Percentiles rank a stretch among this genome's conserved stretches.
phyloP scores from a whole-genome alignment of 2,329 filamentous ascomycete genomes.

The Ceratocystis destructans region DNA sequence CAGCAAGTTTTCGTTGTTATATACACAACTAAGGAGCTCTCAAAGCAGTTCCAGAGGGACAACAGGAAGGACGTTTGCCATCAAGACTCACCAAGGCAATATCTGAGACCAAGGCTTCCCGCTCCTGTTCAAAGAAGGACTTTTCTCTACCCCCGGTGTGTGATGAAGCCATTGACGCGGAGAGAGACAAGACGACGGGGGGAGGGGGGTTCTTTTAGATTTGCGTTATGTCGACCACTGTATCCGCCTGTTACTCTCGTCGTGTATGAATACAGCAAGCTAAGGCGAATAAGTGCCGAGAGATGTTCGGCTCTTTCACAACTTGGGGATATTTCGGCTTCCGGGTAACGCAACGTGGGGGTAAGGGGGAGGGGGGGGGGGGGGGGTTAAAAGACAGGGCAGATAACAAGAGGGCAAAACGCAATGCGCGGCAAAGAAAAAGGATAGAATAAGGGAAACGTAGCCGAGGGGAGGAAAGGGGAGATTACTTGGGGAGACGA shows the following conservation, averaged over 20 bases:
- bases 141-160: slow-evolving; percentile 29
- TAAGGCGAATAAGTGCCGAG: too few species aligned
- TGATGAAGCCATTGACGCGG: slow-evolving; percentile 6
- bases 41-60: background rate
- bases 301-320: background rate
- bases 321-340: background rate
- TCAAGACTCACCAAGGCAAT: slow-evolving; percentile 48
- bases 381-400: background rate
- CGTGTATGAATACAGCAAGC: too few species aligned
- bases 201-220: background rate
- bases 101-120: slow-evolving; percentile 55
- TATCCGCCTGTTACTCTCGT: too few species aligned
- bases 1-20: background rate
- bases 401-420: background rate
- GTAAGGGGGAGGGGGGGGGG: too few species aligned
- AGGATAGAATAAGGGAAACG: background rate
- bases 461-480: background rate
- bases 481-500: background rate
- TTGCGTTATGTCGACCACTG: too few species aligned
- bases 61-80: slow-evolving; percentile 2
- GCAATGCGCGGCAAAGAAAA: background rate
- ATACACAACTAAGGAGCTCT: background rate
- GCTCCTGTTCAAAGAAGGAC: slow-evolving; percentile 63
- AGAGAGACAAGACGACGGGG: background rate
- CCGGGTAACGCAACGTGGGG: background rate